Conservation (phyloP, 805 yeast species). For the Wickerhamiella slavikovae region DNA sequence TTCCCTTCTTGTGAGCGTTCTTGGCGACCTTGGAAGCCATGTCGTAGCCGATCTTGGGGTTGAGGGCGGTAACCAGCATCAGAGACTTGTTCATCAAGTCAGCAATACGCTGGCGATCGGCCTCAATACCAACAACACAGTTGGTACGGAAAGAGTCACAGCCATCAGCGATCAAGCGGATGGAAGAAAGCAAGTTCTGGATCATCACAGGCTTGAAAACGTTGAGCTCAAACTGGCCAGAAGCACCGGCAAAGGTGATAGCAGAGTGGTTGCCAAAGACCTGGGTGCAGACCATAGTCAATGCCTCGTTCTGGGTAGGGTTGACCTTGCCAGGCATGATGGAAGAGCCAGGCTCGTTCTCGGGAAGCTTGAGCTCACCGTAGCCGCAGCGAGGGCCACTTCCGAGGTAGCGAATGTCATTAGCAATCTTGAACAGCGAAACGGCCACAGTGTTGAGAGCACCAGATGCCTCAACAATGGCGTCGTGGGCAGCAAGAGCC, state of each 20-base stretch:
- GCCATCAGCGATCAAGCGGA: slow-evolving; percentile 81
- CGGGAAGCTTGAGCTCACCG: slow-evolving; percentile 88
- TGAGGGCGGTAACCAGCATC: slow-evolving; percentile 95
- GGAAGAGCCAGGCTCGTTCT: slow-evolving; percentile 97
- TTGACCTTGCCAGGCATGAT: slow-evolving; percentile 99
- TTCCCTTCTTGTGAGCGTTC: slow-evolving; percentile 95
- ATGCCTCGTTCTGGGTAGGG: slow-evolving; percentile 98
- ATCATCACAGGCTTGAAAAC: slow-evolving; percentile 96
- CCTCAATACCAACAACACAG: slow-evolving; percentile 96
- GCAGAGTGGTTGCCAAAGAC: slow-evolving; percentile 93
- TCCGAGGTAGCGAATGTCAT: slow-evolving; percentile 94
- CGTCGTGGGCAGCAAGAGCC: slow-evolving; percentile 98
- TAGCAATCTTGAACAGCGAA: slow-evolving; percentile 87
- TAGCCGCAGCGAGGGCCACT: slow-evolving; percentile 99
- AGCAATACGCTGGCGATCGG: slow-evolving; percentile 71
- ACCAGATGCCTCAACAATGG: slow-evolving; percentile 93
- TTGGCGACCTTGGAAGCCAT: slow-evolving; percentile 94
- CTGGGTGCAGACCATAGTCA: slow-evolving; percentile 95
- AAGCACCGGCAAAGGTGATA: slow-evolving; percentile 93
- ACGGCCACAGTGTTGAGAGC: slow-evolving; percentile 90
- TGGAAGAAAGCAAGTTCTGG: slow-evolving; percentile 68
- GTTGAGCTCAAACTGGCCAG: slow-evolving; percentile 96
- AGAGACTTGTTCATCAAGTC: slow-evolving; percentile 83
- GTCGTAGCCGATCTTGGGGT: slow-evolving; percentile 98
- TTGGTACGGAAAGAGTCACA: slow-evolving; percentile 72